Base-by-base conservation (phyloP, 441 rosid species). In the Croton laevigatus region DNA sequence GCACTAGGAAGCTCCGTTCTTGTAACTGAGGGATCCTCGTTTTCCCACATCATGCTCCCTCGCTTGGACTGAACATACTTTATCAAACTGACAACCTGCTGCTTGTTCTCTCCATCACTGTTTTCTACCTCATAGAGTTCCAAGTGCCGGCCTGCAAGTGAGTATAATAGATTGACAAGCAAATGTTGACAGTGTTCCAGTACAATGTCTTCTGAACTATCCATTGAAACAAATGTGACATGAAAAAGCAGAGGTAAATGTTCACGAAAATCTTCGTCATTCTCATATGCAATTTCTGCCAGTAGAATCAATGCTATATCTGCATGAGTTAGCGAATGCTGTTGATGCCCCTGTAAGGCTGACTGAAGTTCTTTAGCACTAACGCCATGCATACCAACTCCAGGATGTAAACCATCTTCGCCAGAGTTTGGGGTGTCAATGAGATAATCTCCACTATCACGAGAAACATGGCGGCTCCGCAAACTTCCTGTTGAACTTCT, bases 41-140 rank as follows among this genome's bases (percentile, higher is more conserved):
- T 96, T 80, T 91, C 98, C 99, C 99, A 96, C 99, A 93, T 96
- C 98, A 96, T 96, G 84, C 94, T 90, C 70, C 99, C 99, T 62
- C 97, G 90, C 83, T 96, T 96, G 74, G 99, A 93, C 72, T 93
- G 99, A 69, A 96, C 98, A 71, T 93, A 93, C 86, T 96, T 93
- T 74, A 93, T 96, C 79, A 96, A 83, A 81, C 98, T 90, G 70
- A 91, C 93, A 64, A 93, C 99, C 84, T 91, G 97, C 81, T 93
- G 99, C 81, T 93, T 93, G 81, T 96, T 91, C 83, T 96, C 99
- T 65, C 98, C 97, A 48, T 93, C 99, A 69, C 84, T 87, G 77
- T 84, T 96, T 77, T 96, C 99, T 73, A 96, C 97, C 82, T 93
- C 97, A 69, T 96, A 93, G 42, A 93, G 89, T 83, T 96, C 99